Percentiles rank a stretch among this genome's conserved stretches.
Evolutionary conservation across 257 asterid genomes (phyloP).

Genomic region (Anisodus tanguticus): DNA sequence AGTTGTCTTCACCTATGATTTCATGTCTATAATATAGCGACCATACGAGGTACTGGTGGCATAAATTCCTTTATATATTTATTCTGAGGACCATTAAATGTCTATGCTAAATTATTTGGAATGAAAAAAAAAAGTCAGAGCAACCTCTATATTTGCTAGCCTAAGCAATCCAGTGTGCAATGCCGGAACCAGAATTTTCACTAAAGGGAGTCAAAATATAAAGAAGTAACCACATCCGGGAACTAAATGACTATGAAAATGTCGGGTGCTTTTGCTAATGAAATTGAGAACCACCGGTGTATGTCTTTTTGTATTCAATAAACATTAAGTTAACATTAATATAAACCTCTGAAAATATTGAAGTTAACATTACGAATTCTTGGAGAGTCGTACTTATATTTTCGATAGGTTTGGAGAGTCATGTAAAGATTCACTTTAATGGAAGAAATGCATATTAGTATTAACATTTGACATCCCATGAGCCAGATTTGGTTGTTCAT

Average conservation of each 20-base stretch:
- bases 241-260: slow-evolving; percentile 8
- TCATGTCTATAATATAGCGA: not conserved
- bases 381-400: not conserved
- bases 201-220: not conserved
- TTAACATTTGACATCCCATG: not conserved
- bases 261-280: not conserved
- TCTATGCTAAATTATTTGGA: not conserved
- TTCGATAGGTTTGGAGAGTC: not conserved
- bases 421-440: not conserved
- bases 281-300: not conserved
- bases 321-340: too few species aligned
- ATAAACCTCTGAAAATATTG: not conserved
- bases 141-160: not conserved
- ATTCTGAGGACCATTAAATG: not conserved
- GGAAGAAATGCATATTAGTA: not conserved
- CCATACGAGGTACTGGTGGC: not conserved
- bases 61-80: not conserved
- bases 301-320: not conserved
- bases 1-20: not conserved
- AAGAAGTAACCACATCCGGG: not conserved
- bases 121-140: not conserved
- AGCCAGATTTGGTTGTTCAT: not conserved
- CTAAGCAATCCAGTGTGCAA: not conserved
- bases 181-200: too few species aligned
- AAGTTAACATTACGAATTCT: not conserved